Base-by-base conservation (phyloP, 768 basidiomycete genomes). In the Leccinum obscurum region DNA sequence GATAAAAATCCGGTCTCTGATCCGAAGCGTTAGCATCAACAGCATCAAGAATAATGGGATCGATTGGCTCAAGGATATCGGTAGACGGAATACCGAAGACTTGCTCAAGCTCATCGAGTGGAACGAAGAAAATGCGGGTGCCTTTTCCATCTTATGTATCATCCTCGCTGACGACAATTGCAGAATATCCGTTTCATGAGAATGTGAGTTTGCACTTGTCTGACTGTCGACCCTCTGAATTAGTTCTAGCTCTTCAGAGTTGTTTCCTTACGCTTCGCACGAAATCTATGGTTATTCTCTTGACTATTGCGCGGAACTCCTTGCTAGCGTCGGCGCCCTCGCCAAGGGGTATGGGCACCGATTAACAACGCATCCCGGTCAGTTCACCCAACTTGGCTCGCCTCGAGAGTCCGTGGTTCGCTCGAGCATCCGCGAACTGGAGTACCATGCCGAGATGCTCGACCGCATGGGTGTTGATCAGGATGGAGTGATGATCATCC, bases 201-300 rank as follows among this genome's bases (percentile, higher is more conserved):
- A 50, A 71, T 96, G 64, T 74, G 49, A 22, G 73, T 51, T 55
- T 46, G 32, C n/a, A 4, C 2, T 13, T 5, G 2, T 52, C 35
- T 9, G 1, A 1, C 5, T 28, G 15, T 49, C 20, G 3, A 11
- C 39, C 22, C 11, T 26, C 52, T 63, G 53, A 62, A 34, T 49
- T 28, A 37, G 24, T n/a, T 26, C 3, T 49, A 73, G 73, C 5
- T 95, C 93, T 0, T 93, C 92, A 8, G 92, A 94, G 64, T 88
- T 97, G 84, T 96, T 97, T 74, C 94, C 95, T 1, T 97, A 89
- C 66, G 93, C 94, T 0, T 90, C 90, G 1, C 95, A 98, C 65
- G 79, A 76, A 17, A 80, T 79, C 20, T 84, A 93, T 67, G 93
- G 93, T 0, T 97, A 98, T 72, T 82, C 85, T 15, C 80, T 98